Evolutionary conservation across 1,284 basidiomycete genomes (phyloP), one percentile per base, ranked within the genome.

Genomic region (Quambalaria eucalypti): DNA sequence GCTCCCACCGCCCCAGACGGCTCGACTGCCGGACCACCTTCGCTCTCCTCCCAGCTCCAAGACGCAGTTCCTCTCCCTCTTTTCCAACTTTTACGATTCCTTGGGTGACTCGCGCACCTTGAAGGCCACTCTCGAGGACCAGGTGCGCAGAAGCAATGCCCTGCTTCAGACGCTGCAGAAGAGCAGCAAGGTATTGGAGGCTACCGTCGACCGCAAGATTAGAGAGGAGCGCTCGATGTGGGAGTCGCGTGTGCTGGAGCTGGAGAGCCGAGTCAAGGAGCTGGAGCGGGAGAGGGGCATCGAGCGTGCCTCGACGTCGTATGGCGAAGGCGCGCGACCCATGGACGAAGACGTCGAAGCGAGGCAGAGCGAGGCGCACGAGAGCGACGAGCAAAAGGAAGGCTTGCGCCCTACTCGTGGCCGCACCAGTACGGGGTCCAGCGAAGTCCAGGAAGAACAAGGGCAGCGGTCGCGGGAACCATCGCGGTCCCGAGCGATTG

Each of bases 21-120:
- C 62, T 1, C 59, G 59, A 10, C 52, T 66, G 36, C 66, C 61
- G 12, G 67, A 66, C 12, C 66, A 66, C 29, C 54, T 64, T 28
- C 65, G 65, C 21, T 64, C 63, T n/a, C 64, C 68, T 8, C 66
- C 71, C 29, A 48, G 62, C 36, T 59, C 57, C 9, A 69, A 71
- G 47, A 51, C 61, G 10, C 68, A 72, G 42, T 74, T 74, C 49
- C 62, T 74, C 21, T 64, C 64, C 16, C 61, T 74, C 46, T 74
- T 74, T 42, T 66, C 71, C 28, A 63, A 66, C 54, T 74, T 74
- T 54, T 74, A 66, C 56, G 72, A 74, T 48, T 66, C 62, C 38
- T 62, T 74, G 29, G 54, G 60, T 21, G 72, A 74, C 60, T 70
- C 67, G 51, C 65, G 71, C 46, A 71, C 71, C 26, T 61, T 74